These are phyloP conservation scores for Talaromyces borbonicus DNA, from an alignment of 495 filamentous ascomycete species.

Conservation along the genomic window DNA sequence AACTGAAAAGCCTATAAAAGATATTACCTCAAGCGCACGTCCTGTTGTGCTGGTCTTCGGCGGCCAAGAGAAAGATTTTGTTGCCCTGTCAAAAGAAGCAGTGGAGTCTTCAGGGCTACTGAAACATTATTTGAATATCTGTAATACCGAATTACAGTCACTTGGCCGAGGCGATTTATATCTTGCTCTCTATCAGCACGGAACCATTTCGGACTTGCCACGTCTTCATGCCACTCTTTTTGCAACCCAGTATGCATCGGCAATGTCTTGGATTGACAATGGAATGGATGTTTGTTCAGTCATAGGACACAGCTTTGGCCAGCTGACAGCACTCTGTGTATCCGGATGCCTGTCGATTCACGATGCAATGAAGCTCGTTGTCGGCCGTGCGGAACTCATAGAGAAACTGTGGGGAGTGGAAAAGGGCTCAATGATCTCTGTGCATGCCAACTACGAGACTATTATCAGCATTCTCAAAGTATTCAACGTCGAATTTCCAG, in stretches of 20 bases:
- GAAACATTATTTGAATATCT: constrained; percentile 27
- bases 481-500: not conserved
- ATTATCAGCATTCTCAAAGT: constrained; percentile 11
- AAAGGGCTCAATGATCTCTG: constrained; percentile 31
- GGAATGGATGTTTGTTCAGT: constrained; percentile 22
- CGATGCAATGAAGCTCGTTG: constrained; percentile 27
- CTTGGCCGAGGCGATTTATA: constrained; percentile 32
- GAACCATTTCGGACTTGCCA: constrained; percentile 27
- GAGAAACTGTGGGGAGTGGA: constrained; percentile 28
- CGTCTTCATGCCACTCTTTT: constrained; percentile 31
- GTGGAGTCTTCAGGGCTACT: not conserved
- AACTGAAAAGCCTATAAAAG: not conserved
- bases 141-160: constrained; percentile 21
- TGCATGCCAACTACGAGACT: constrained; percentile 20
- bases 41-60: constrained; percentile 13
- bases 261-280: constrained; percentile 29
- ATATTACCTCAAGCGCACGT: constrained; percentile 2
- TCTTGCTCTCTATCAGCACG: constrained; percentile 39
- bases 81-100: not conserved
- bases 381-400: constrained; percentile 31
- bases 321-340: constrained; percentile 28
- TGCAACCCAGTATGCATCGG: constrained; percentile 28
- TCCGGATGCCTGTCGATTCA: constrained; percentile 28
- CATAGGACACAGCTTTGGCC: constrained; percentile 35
- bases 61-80: not conserved